These are phyloP conservation scores for Colletotrichum sp. DNA, from an alignment of 2,329 filamentous ascomycete genomes.

Conservation along the genomic window DNA sequence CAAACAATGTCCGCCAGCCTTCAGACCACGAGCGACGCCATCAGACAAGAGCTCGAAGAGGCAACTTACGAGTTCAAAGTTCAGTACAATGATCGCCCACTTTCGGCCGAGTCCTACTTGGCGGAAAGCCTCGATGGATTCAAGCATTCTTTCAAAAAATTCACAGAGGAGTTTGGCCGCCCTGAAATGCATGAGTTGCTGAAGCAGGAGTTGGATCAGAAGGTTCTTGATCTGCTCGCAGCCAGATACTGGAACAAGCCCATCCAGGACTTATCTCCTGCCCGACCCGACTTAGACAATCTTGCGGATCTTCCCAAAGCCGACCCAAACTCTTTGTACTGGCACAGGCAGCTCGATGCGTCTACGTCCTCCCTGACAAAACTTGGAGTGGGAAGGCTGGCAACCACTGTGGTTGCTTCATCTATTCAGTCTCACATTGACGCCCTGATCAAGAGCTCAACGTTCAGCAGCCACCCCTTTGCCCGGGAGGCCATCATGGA, in stretches of 20 bases:
- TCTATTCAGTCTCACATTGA: constrained; percentile 88
- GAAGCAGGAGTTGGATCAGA: constrained; percentile 92
- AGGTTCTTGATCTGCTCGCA: constrained; percentile 90
- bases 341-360: constrained; percentile 93
- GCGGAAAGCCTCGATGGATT: constrained; percentile 95
- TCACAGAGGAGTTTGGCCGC: constrained; percentile 87
- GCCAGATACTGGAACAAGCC: constrained; percentile 98
- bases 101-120: constrained; percentile 95
- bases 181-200: constrained; percentile 88
- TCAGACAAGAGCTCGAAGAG: constrained; percentile 93
- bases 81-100: constrained; percentile 94
- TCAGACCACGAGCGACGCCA: constrained; percentile 87
- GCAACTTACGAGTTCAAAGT: constrained; percentile 99
- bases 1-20: constrained; percentile 96
- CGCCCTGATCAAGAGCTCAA: constrained; percentile 76
- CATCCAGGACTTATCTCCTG: constrained; percentile 77
- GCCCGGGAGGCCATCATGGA: constrained; percentile 92
- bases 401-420: constrained; percentile 88
- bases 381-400: constrained; percentile 88
- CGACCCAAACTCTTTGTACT: constrained; percentile 84
- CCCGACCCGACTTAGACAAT: constrained; percentile 71
- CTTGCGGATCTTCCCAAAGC: constrained; percentile 83
- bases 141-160: constrained; percentile 97
- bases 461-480: constrained; percentile 89
- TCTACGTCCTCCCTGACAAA: constrained; percentile 91